A percentile compares a stretch with the other conserved stretches of the same genome.
phyloP scores from a whole-genome alignment of 768 basidiomycete species.

The Rhizopogon vulgaris region DNA sequence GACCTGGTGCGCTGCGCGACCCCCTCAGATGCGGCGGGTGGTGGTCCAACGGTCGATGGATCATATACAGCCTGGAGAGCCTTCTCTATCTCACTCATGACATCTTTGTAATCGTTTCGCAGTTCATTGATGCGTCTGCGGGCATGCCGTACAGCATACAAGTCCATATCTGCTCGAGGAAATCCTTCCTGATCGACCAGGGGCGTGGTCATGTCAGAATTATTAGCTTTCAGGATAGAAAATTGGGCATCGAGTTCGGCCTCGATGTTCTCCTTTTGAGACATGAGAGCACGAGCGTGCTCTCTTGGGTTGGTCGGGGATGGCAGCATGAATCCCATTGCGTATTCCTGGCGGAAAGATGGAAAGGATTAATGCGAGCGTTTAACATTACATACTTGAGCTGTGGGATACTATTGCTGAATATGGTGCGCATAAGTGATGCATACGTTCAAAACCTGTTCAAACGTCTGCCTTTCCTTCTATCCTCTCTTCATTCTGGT shows the following conservation, averaged over 20 bases:
- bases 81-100: slow-evolving; percentile 62
- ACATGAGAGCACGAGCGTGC: slow-evolving; percentile 58
- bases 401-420: too few species aligned
- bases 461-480: too few species aligned
- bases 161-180: slow-evolving; percentile 80
- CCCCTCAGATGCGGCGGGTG: slow-evolving; percentile 15
- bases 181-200: slow-evolving; percentile 87
- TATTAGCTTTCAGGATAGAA: slow-evolving; percentile 57
- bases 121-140: slow-evolving; percentile 75
- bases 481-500: too few species aligned
- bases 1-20: not conserved
- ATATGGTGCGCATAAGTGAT: too few species aligned
- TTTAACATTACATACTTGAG: too few species aligned
- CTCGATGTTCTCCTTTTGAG: slow-evolving; percentile 68
- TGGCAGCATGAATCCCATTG: slow-evolving; percentile 44
- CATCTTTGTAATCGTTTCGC: slow-evolving; percentile 64
- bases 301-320: slow-evolving; percentile 43
- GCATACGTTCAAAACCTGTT: too few species aligned
- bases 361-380: not conserved
- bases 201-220: slow-evolving; percentile 60
- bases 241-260: slow-evolving; percentile 58
- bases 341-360: not conserved
- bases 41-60: slow-evolving; percentile 20
- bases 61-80: slow-evolving; percentile 69
- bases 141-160: slow-evolving; percentile 72